Base-by-base conservation (phyloP, 2,329 filamentous ascomycete species). In the Sporothrix protearum region DNA sequence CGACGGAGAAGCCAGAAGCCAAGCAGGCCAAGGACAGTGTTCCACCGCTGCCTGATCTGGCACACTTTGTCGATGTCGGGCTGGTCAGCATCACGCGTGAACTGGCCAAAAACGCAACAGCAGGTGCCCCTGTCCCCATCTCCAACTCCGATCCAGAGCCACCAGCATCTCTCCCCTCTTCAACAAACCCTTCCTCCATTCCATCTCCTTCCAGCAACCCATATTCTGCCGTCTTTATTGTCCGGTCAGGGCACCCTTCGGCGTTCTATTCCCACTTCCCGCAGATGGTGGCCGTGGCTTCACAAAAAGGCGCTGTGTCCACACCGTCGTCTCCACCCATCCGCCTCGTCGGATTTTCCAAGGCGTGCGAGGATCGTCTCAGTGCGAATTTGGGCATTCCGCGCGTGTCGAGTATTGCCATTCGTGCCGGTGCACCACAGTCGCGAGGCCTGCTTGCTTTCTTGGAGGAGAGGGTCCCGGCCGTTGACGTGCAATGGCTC, bases 321-420 rank as follows among this genome's bases (percentile, higher is more conserved):
- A 12, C 45, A 8, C 22, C 69, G 16, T 19, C 71, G 30, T 33
- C 72, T 10, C 5, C 25, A 1, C 80, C 83, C 2, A 87, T 85
- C 10, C 84, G 86, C 28, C 83, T 93, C 2, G 83, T 93, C 2
- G 86, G 88, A 0, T 84, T 93, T 63, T 89, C 89, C 0, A 87
- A 85, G 69, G 80, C 85, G 0, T 87, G 85, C 67, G 89, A 90
- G 61, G 81, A 86, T 19, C 84, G 84, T 14, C 79, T 93, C 19
- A 86, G 86, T 64, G 78, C 81, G 39, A 83, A 83, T 25, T 81
- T 93, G 3, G 86, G 86, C 1, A 83, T 92, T 10, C 87, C 89
- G 0, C 84, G 89, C 45, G 88, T 89, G 0, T 91, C 89, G 1
- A 88, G 89, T 28, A 80, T 93, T 42, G 91, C 86, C 0, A 78